Percentiles rank a stretch among this genome's conserved stretches.
Evolutionary conservation across 441 rosid species (phyloP).

Genomic region (Adansonia gregorii): DNA sequence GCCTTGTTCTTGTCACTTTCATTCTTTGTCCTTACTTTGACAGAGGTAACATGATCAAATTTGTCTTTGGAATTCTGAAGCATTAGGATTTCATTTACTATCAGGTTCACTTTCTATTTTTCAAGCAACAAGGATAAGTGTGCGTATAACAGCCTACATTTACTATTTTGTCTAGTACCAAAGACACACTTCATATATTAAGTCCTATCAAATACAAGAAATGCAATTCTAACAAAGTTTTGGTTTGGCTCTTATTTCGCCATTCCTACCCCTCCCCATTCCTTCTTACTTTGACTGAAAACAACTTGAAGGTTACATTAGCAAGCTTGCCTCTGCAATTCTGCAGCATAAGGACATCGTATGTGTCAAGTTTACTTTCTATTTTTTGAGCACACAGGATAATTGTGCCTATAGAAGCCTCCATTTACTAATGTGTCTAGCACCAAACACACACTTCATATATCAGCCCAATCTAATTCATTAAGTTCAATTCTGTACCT

Average conservation of each 20-base stretch:
- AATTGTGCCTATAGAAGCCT: background rate
- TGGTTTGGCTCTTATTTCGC: background rate
- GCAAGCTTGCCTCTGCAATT: background rate
- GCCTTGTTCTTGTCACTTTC: background rate
- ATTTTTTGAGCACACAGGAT: slow-evolving; percentile 1
- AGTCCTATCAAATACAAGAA: slow-evolving; percentile 20
- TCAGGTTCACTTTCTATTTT: slow-evolving; percentile 6
- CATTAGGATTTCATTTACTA: background rate
- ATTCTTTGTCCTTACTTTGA: background rate
- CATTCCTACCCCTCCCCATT: background rate
- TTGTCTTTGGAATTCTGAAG: slow-evolving; percentile 7
- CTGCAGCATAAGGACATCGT: background rate
- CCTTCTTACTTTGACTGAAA: slow-evolving; percentile 18
- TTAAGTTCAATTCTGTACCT: slow-evolving; percentile 50
- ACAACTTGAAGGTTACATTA: slow-evolving; percentile 10
- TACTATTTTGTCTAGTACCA: background rate
- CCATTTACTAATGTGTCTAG: background rate
- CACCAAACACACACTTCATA: slow-evolving; percentile 13
- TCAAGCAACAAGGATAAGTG: background rate
- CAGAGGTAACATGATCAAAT: background rate
- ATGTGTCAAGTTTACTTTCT: background rate
- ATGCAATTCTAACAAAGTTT: background rate
- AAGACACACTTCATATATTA: background rate
- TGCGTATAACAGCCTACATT: background rate
- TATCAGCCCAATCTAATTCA: slow-evolving; percentile 20